Evolutionary conservation across 1,139 yeast genomes (phyloP).

Genomic region (Geotrichum macrosporum): DNA sequence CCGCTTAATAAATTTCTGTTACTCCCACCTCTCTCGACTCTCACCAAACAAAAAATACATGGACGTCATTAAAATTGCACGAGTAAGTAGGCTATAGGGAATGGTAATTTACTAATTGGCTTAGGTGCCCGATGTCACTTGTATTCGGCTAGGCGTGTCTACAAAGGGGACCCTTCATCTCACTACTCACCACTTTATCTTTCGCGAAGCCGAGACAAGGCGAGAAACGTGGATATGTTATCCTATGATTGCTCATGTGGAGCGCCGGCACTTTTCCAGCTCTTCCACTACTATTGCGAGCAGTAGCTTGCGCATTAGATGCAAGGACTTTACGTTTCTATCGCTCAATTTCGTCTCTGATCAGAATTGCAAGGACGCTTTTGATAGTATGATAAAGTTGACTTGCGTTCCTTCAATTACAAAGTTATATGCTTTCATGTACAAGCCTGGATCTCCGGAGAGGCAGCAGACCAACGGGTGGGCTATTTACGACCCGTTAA

Average conservation of each 20-base stretch:
- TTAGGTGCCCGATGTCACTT: constrained; percentile 60
- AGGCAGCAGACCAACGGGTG: constrained; percentile 55
- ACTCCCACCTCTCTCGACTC: neutral
- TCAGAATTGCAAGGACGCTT: constrained; percentile 62
- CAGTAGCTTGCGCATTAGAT: constrained; percentile 54
- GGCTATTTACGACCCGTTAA: constrained; percentile 57
- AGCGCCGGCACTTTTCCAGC: constrained; percentile 42
- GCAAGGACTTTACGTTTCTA: constrained; percentile 84
- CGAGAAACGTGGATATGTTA: constrained; percentile 90
- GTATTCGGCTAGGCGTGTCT: constrained; percentile 65
- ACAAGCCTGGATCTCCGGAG: constrained; percentile 58
- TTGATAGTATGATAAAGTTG: constrained; percentile 61
- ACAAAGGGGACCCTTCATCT: constrained; percentile 67
- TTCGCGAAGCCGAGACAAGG: constrained; percentile 45
- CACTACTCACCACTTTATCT: constrained; percentile 83
- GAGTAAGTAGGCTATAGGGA: constrained; percentile 32
- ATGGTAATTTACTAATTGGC: neutral
- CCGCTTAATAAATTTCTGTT: neutral
- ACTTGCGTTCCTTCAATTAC: constrained; percentile 55
- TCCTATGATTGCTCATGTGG: constrained; percentile 71
- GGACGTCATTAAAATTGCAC: constrained; percentile 57
- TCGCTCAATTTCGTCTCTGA: constrained; percentile 69
- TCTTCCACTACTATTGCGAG: constrained; percentile 20
- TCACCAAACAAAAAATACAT: constrained; percentile 31
- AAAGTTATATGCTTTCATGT: constrained; percentile 65